phyloP scores from a whole-genome alignment of 768 basidiomycete species.

The Calocybe indica region DNA sequence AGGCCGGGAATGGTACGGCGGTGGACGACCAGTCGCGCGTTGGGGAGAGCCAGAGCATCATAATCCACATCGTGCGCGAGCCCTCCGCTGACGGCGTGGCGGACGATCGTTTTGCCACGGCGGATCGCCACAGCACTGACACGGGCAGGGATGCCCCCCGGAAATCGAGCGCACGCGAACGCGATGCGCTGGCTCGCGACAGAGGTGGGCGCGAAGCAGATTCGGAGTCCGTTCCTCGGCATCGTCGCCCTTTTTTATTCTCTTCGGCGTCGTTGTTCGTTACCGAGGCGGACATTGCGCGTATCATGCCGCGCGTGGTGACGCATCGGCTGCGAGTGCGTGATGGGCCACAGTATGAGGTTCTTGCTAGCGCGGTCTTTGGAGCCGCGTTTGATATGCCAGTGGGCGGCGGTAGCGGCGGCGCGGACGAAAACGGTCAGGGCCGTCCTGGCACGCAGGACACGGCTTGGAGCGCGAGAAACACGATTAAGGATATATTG shows the following conservation, averaged over 20 bases:
- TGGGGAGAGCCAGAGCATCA: slow-evolving; percentile 9
- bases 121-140: no score
- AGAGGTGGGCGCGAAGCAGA: no score
- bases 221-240: not conserved
- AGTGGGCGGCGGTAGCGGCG: slow-evolving; percentile 1
- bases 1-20: no score
- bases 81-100: slow-evolving; percentile 3
- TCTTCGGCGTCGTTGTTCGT: slow-evolving; percentile 42
- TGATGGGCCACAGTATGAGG: slow-evolving; percentile 64
- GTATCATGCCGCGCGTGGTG: slow-evolving; percentile 66
- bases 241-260: slow-evolving; percentile 6
- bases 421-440: no score
- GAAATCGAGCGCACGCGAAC: not conserved
- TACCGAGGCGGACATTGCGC: slow-evolving; percentile 69
- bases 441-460: not conserved
- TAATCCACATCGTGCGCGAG: slow-evolving; percentile 7
- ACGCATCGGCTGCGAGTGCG: slow-evolving; percentile 72
- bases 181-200: not conserved
- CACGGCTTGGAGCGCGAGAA: slow-evolving; percentile 16
- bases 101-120: not conserved
- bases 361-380: slow-evolving; percentile 57
- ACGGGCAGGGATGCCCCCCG: not conserved
- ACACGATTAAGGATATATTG: slow-evolving; percentile 61
- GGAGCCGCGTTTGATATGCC: slow-evolving; percentile 42
- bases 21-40: no score